Base-by-base conservation (phyloP, 176 grass and related monocot species). In the Avena atlantica region DNA sequence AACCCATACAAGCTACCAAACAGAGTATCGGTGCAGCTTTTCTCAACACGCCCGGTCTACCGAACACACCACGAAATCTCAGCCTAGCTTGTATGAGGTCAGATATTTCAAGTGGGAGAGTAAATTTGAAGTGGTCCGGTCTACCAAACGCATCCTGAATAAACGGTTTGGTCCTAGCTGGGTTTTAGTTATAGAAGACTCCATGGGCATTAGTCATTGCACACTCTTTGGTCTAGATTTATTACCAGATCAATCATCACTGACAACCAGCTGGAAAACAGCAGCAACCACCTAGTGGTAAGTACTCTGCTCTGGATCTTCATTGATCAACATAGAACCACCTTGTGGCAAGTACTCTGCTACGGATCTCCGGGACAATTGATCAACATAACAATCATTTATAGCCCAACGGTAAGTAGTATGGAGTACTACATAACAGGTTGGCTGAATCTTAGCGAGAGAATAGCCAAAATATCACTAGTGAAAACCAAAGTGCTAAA, bases 241-340 rank as follows among this genome's bases (percentile, higher is more conserved):
- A 59, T 37, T 61, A 62, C 83, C 31, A 45, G 49, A 87, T 36
- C 64, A 17, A 51, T 62, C 75, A 57, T 56, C 49, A 57, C 7
- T 82, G 55, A 23, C 9, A 70, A 86, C 59, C 45, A 59, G 25
- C 70, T 62, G 20, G 25, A 61, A 68, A 85, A 73, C 13, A 31
- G 19, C 13, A 40, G 59, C 60, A 76, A n/a, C 72, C 36, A 70
- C 70, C 50, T 61, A 40, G 44, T 34, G 13, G 21, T 61, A 60
- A 69, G 69, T 65, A 37, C 16, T 80, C n/a, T 25, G 57, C 37
- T 69, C 57, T 45, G 7, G 56, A 88, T 58, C 57, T 78, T 27
- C 14, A 56, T 25, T 52, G 72, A 76, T 76, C 47, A 76, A 25
- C 3, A 17, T 75, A 17, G 47, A 75, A 27, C 72, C 21, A 75